phyloP scores from a whole-genome alignment of 768 basidiomycete genomes.

The Phlegmacium glaucopus region DNA sequence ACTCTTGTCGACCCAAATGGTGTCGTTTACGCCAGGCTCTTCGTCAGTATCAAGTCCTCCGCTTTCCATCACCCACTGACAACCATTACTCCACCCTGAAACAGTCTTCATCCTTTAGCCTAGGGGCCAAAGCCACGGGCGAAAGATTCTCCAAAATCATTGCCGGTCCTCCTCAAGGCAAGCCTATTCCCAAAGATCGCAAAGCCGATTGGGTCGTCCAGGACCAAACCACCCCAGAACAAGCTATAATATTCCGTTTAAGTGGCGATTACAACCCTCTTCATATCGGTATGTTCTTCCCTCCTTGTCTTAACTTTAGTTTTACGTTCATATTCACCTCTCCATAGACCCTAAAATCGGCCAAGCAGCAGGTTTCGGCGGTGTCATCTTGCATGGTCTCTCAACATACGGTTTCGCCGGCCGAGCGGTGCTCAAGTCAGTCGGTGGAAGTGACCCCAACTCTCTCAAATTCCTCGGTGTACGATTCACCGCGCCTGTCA shows the following conservation, averaged over 20 bases:
- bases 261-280: constrained; percentile 80
- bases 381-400: constrained; percentile 82
- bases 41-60: constrained; percentile 33
- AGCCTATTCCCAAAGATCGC: constrained; percentile 57
- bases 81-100: neutral
- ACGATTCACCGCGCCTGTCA: constrained; percentile 81
- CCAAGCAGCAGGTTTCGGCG: constrained; percentile 73
- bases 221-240: constrained; percentile 62
- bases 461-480: constrained; percentile 67
- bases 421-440: constrained; percentile 63
- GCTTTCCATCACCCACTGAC: neutral
- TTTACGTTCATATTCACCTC: neutral
- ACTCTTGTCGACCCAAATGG: constrained; percentile 61
- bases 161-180: constrained; percentile 56
- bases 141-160: constrained; percentile 61
- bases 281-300: constrained; percentile 52
- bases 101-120: constrained; percentile 64
- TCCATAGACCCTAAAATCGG: constrained; percentile 68
- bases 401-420: constrained; percentile 82
- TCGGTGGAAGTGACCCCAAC: constrained; percentile 57
- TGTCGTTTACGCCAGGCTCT: constrained; percentile 57
- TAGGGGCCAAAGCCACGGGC: constrained; percentile 64
- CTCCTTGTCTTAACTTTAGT: neutral
- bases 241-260: constrained; percentile 69
- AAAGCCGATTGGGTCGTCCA: constrained; percentile 57